Base-by-base conservation (phyloP, 2,329 filamentous ascomycete genomes). In the Byssochlamys sp. region DNA sequence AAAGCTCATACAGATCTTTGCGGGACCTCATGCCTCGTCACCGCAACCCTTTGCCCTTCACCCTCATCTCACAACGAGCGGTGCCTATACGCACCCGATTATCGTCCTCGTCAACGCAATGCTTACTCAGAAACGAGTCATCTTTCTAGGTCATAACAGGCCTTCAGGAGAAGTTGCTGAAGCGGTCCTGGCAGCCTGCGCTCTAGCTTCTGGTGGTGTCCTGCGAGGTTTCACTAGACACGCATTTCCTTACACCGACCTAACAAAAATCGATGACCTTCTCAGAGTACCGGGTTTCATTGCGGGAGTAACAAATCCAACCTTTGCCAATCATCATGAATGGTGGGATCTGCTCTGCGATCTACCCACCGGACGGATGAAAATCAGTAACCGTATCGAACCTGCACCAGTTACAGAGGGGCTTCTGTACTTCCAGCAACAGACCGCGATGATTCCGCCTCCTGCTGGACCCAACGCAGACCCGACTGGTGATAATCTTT, bases 301-400 rank as follows among this genome's bases (percentile, higher is more conserved):
- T 66, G 94, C 94, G 2, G 94, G 94, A 58, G 94, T 99, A 48
- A 99, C 92, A 1, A 99, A 99, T 69, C 94, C 94, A 4, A 92
- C 91, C 0, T 99, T 99, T 71, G 91, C 92, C 60, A 85, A 91
- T 67, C 92, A 97, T 67, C 89, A 89, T 0, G 91, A 96, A 70
- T 99, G 94, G 94, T 99, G 94, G 94, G 94, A 99, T 73, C 76
- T 99, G 9, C 80, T 99, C 11, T 99, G 94, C 72, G 94, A 99
- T 72, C 79, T 99, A 49, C 88, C 91, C 0, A 92, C 87, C 1
- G 94, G 94, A 9, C 86, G 91, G 50, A 91, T 99, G 79, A 95
- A 94, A 74, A 97, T 99, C 67, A 95, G 90, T 67, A 90, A 83
- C 70, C 87, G 86, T 65, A 91, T 97, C 62, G 92, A 97, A 61